phyloP scores from a whole-genome alignment of 495 filamentous ascomycete species.

The Xylaria nigripes region DNA sequence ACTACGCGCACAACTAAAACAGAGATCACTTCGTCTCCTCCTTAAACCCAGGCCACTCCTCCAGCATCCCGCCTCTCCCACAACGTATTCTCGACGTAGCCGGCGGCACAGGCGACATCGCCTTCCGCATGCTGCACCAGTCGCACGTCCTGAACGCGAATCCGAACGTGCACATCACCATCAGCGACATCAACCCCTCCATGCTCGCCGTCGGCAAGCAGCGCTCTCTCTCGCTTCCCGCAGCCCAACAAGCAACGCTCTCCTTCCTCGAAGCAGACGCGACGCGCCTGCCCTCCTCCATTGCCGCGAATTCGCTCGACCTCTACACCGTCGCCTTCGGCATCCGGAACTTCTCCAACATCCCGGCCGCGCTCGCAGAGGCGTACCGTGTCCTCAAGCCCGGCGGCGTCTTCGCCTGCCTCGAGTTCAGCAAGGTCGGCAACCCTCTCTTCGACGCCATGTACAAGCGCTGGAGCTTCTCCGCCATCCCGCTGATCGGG shows the following conservation, averaged over 20 bases:
- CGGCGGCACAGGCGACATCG: slow-evolving; percentile 95
- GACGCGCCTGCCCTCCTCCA: slow-evolving; percentile 51
- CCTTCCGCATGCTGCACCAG: slow-evolving; percentile 92
- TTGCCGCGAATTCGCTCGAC: slow-evolving; percentile 53
- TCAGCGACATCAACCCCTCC: slow-evolving; percentile 88
- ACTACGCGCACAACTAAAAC: not conserved
- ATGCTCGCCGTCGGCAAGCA: slow-evolving; percentile 87
- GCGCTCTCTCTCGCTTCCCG: slow-evolving; percentile 48
- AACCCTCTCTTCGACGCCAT: slow-evolving; percentile 68
- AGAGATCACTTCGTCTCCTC: slow-evolving; percentile 89
- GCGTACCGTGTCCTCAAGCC: slow-evolving; percentile 85
- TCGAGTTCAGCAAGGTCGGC: slow-evolving; percentile 85
- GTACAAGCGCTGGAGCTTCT: slow-evolving; percentile 95
- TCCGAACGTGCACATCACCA: slow-evolving; percentile 67
- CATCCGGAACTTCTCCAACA: slow-evolving; percentile 92
- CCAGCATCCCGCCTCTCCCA: slow-evolving; percentile 39
- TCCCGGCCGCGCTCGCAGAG: slow-evolving; percentile 67
- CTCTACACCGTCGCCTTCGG: slow-evolving; percentile 97
- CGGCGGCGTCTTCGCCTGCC: slow-evolving; percentile 90
- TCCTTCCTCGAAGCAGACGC: slow-evolving; percentile 85
- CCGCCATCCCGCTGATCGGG: slow-evolving; percentile 87
- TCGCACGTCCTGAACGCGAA: slow-evolving; percentile 76
- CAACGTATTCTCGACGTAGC: slow-evolving; percentile 90
- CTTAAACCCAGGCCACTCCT: slow-evolving; percentile 73
- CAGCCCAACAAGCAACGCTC: slow-evolving; percentile 43